Conservation (phyloP, 1,284 basidiomycete genomes). For the Malassezia furfur region DNA sequence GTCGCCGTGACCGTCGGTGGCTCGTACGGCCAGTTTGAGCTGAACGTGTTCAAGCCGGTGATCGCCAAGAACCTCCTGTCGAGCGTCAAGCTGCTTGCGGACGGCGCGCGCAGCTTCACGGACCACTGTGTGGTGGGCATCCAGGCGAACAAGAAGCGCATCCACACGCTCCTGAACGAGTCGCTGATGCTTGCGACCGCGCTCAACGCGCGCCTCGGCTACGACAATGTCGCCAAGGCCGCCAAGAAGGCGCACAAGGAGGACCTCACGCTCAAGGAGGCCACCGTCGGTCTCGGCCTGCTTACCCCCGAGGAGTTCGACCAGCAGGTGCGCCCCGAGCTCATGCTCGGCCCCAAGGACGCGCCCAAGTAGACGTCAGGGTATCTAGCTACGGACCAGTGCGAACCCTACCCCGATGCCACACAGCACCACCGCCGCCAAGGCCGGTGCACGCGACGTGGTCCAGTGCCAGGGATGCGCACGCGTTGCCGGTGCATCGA, state of each 20-base stretch:
- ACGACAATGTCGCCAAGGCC: conserved; percentile 94
- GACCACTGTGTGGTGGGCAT: conserved; percentile 96
- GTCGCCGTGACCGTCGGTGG: conserved; percentile 86
- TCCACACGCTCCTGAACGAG: conserved; percentile 80
- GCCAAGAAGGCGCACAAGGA: conserved; percentile 99
- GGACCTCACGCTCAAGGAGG: conserved; percentile 88
- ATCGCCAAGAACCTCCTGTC: conserved; percentile 95
- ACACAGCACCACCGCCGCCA: background rate
- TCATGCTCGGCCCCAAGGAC: conserved; percentile 47
- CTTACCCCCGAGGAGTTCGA: conserved; percentile 88
- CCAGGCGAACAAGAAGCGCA: conserved; percentile 86
- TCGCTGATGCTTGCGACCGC: conserved; percentile 83
- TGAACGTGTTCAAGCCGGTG: conserved; percentile 99
- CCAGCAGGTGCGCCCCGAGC: conserved; percentile 83
- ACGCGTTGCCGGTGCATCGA: background rate
- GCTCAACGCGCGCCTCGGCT: conserved; percentile 81
- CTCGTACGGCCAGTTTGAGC: conserved; percentile 92
- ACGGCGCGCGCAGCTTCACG: conserved; percentile 72
- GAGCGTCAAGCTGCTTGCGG: conserved; percentile 82
- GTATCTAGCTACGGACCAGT: conserved; percentile 1
- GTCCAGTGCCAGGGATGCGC: background rate
- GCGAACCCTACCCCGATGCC: background rate
- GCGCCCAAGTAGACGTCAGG: conserved; percentile 20
- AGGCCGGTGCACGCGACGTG: background rate
- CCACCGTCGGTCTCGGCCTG: conserved; percentile 76